Conservation (phyloP, 23 red algal species). For the Gracilaria domingensis region DNA sequence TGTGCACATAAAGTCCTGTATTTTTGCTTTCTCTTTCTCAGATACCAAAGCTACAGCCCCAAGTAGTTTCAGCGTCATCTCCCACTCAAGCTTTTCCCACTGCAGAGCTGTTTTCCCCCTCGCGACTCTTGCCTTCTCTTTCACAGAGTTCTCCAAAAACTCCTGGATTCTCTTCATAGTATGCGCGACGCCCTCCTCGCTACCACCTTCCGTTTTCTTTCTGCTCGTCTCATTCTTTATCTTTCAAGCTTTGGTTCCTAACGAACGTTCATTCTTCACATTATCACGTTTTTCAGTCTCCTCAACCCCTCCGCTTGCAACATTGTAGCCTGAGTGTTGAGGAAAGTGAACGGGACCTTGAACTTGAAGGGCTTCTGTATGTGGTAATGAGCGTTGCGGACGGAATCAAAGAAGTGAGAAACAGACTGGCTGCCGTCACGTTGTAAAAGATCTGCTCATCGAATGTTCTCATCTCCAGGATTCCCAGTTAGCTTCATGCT, state of each 20-base stretch:
- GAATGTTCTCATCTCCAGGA: background rate
- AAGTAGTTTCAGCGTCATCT: background rate
- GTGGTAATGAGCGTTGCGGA: constrained; percentile 33
- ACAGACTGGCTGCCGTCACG: background rate
- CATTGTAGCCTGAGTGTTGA: background rate
- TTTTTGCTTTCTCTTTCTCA: background rate
- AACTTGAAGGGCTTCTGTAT: constrained; percentile 4
- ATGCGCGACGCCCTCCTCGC: background rate
- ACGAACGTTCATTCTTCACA: background rate
- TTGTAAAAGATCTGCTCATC: constrained; percentile 14
- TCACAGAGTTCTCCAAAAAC: background rate
- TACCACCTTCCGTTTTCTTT: background rate
- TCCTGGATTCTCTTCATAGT: background rate
- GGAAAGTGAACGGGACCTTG: background rate
- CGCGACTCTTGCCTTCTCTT: background rate
- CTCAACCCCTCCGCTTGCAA: background rate
- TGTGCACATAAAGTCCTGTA: background rate
- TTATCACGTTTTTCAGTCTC: background rate
- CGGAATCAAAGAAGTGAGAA: constrained; percentile 4
- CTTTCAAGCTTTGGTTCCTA: constrained; percentile 14
- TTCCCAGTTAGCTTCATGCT: constrained; percentile 14
- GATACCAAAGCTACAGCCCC: background rate
- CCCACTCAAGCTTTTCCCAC: background rate
- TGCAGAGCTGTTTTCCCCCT: background rate
- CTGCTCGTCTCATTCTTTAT: background rate